Evolutionary conservation across 495 filamentous ascomycete genomes (phyloP).

Genomic region (Hypoxylon cercidicola): DNA sequence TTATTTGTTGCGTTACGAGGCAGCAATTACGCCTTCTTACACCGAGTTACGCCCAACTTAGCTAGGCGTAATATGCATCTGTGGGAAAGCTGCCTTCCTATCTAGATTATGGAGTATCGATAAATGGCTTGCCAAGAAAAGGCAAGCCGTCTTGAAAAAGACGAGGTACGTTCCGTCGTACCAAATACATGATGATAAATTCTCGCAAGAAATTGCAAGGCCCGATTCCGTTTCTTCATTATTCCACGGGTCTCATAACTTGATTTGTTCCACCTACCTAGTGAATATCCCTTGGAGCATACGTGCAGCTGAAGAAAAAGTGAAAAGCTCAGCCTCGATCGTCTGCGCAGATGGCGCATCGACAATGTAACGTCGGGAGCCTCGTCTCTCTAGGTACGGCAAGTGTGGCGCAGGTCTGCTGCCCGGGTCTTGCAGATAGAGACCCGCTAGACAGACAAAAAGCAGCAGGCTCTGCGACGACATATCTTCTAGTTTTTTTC

Average conservation of each 20-base stretch:
- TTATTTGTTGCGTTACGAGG: conserved; percentile 40
- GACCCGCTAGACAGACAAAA: conserved; percentile 28
- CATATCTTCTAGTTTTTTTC: conserved; percentile 8
- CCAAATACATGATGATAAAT: neutral
- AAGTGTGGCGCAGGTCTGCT: conserved; percentile 27
- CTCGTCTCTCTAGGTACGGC: conserved; percentile 12
- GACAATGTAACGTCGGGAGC: conserved; percentile 33
- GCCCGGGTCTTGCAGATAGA: conserved; percentile 24
- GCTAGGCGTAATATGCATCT: conserved; percentile 26
- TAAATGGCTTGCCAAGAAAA: conserved; percentile 9
- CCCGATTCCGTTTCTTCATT: neutral
- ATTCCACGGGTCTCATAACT: conserved; percentile 11
- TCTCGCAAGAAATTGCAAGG: conserved; percentile 4
- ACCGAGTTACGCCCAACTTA: conserved; percentile 2
- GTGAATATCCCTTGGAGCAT: neutral
- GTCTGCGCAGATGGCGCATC: conserved; percentile 12
- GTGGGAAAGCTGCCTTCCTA: conserved; percentile 9
- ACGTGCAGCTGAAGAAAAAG: neutral
- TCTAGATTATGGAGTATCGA: conserved; percentile 25
- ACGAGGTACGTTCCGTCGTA: conserved; percentile 7
- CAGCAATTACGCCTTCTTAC: conserved; percentile 2
- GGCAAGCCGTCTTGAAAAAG: conserved; percentile 5
- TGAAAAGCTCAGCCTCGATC: conserved; percentile 24
- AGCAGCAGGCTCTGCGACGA: conserved; percentile 28
- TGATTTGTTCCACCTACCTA: neutral